Conservation (phyloP, 768 basidiomycete genomes). For the Fibroporia radiculosa region DNA sequence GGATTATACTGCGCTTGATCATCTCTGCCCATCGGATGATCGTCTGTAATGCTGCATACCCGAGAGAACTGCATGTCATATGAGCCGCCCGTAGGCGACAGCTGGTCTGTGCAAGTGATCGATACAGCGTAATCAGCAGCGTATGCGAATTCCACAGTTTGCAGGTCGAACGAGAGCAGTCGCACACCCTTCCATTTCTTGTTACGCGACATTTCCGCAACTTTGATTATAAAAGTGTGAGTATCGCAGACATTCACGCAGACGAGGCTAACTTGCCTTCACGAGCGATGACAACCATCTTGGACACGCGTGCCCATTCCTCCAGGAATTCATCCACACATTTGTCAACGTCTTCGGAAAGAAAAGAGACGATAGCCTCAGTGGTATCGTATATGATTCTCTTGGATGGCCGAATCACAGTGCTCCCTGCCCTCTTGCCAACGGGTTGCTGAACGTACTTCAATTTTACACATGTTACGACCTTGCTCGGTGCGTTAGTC, state of each 20-base stretch:
- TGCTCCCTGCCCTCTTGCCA: conserved; percentile 54
- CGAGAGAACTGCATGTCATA: conserved; percentile 73
- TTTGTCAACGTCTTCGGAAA: conserved; percentile 78
- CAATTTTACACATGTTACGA: conserved; percentile 85
- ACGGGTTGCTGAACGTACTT: conserved; percentile 86
- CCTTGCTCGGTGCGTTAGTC: conserved; percentile 30
- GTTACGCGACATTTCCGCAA: conserved; percentile 75
- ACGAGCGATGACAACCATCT: conserved; percentile 89
- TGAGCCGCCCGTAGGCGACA: conserved; percentile 57
- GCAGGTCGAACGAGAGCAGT: conserved; percentile 85
- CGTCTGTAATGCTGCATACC: conserved; percentile 17
- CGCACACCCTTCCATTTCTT: conserved; percentile 68
- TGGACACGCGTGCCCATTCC: conserved; percentile 89
- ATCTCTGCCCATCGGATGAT: conserved; percentile 12
- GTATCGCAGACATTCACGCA: not conserved
- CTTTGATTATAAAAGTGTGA: conserved; percentile 28
- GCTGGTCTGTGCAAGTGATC: conserved; percentile 72
- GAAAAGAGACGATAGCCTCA: conserved; percentile 83
- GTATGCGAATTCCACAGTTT: conserved; percentile 88
- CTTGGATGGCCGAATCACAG: conserved; percentile 76
- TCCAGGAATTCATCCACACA: conserved; percentile 88
- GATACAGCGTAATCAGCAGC: conserved; percentile 67
- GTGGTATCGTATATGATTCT: conserved; percentile 85
- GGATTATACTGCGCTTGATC: conserved; percentile 46
- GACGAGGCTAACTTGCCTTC: conserved; percentile 46